Evolutionary conservation across 306 rosid genomes (phyloP).

Genomic region (Arachis hypogaea): DNA sequence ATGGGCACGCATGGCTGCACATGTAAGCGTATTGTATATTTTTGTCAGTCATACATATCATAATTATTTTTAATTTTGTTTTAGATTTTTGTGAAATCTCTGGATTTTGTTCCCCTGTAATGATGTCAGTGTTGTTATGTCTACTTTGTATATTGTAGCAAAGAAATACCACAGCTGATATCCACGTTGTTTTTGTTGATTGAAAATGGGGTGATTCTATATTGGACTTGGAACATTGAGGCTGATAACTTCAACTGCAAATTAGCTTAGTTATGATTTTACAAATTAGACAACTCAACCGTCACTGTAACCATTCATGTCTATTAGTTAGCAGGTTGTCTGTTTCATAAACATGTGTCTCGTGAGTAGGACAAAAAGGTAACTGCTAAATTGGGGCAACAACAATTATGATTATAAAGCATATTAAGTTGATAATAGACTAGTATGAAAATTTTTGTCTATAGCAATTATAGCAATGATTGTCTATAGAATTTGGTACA

Average conservation of each 20-base stretch:
- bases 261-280: slow-evolving; percentile 20
- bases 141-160: slow-evolving; percentile 32
- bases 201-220: slow-evolving; percentile 9
- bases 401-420: not conserved
- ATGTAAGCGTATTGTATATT: slow-evolving; percentile 61
- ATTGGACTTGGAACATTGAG: slow-evolving; percentile 21
- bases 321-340: slow-evolving; percentile 21
- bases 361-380: slow-evolving; percentile 6
- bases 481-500: slow-evolving; percentile 3
- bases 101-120: slow-evolving; percentile 15
- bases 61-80: not conserved
- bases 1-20: slow-evolving; percentile 98
- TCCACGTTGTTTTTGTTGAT: slow-evolving; percentile 7
- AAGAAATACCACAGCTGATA: slow-evolving; percentile 22
- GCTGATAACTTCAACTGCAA: slow-evolving; percentile 5
- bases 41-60: slow-evolving; percentile 19
- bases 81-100: slow-evolving; percentile 25
- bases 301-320: slow-evolving; percentile 1
- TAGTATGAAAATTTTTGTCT: slow-evolving; percentile 12
- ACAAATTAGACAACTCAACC: slow-evolving; percentile 3
- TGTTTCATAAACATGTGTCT: not conserved
- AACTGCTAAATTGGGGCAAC: not conserved
- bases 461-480: slow-evolving; percentile 21
- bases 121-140: slow-evolving; percentile 33
- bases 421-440: slow-evolving; percentile 21